Evolutionary conservation across 768 basidiomycete species (phyloP), one percentile per base, ranked within the genome.

Genomic region (Hypsizygus marmoreus): DNA sequence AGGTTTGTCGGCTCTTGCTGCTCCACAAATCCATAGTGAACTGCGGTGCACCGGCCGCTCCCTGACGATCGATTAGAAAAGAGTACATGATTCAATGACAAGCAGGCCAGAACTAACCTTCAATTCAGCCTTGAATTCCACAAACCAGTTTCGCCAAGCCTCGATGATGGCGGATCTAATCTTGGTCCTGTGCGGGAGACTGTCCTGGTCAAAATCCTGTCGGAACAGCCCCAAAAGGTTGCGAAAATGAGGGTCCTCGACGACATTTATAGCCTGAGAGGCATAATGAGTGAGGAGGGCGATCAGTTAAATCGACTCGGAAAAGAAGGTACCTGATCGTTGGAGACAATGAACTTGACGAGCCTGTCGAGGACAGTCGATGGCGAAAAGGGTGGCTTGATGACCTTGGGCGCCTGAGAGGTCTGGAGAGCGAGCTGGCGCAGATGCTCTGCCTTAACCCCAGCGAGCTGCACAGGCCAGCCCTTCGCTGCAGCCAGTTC

Each of bases 241-340:
- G 6, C 55, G 28, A 39, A 67, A 66, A 24, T 64, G 57, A 10
- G 17, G 48, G 34, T 56, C 50, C 32, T 66, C 57, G 16, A 66
- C 49, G 20, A 67, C 47, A 39, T 60, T 64, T n/a, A 65, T 53
- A 3, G 62, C 60, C 62, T 64, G 23, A 25, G 38, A 43, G 23
- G 41, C n/a, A 19, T 37, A 2, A 19, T 17, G 44, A 3, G 14
- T 10, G 2, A 30, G n/a, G 4, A 2, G 9, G 28, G 19, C 9
- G 9, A 11, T 6, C 17, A 6, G 12, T 8, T n/a, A n/a, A n/a
- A n/a, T n/a, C n/a, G n/a, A n/a, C n/a, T n/a, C n/a, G n/a, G n/a
- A n/a, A n/a, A n/a, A n/a, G 28, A 14, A 31, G 16, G 7, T 19
- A 41, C 40, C 16, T 41, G 40, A 29, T 41, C 40, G 31, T 41